Percentiles rank a stretch among this genome's conserved stretches.
Conservation (phyloP, 2,329 filamentous ascomycete species). For the Ciborinia camelliae region DNA sequence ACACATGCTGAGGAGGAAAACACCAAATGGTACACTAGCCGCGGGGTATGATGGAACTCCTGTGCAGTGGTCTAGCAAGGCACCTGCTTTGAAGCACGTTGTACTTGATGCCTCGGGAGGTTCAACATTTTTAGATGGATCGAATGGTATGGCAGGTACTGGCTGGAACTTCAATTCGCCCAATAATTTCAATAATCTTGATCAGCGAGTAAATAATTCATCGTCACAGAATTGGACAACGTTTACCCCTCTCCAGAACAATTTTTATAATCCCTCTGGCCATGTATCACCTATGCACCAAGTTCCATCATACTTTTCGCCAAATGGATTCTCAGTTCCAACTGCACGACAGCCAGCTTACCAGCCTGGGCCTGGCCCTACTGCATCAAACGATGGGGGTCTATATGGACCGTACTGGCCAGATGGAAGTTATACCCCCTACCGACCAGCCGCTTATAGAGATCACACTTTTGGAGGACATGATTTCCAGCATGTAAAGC, state of each 20-base stretch:
- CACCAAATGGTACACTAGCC: conserved; percentile 87
- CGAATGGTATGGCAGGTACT: conserved; percentile 4
- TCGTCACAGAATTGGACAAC: conserved; percentile 8
- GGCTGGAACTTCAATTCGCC: conserved; percentile 5
- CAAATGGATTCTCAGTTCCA: conserved; percentile 49
- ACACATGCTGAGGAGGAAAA: conserved; percentile 84
- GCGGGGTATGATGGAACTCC: conserved; percentile 87
- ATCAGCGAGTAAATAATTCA: conserved; percentile 16
- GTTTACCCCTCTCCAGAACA: conserved; percentile 27
- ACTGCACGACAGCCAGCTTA: conserved; percentile 57
- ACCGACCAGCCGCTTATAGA: conserved; percentile 54
- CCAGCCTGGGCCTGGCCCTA: conserved; percentile 55
- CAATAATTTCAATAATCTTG: conserved; percentile 23
- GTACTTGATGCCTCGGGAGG: conserved; percentile 57
- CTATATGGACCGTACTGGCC: conserved; percentile 62
- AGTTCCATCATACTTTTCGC: conserved; percentile 29
- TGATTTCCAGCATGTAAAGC: conserved; percentile 7
- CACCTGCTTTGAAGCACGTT: conserved; percentile 79
- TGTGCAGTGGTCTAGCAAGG: conserved; percentile 67
- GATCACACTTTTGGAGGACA: conserved; percentile 45
- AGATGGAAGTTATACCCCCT: conserved; percentile 53
- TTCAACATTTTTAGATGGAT: conserved; percentile 23
- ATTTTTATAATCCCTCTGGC: conserved; percentile 29
- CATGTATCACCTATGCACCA: conserved; percentile 30
- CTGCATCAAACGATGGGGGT: conserved; percentile 54